Conservation (phyloP, 2,329 filamentous ascomycete genomes). For the Aspergillus terreus region DNA sequence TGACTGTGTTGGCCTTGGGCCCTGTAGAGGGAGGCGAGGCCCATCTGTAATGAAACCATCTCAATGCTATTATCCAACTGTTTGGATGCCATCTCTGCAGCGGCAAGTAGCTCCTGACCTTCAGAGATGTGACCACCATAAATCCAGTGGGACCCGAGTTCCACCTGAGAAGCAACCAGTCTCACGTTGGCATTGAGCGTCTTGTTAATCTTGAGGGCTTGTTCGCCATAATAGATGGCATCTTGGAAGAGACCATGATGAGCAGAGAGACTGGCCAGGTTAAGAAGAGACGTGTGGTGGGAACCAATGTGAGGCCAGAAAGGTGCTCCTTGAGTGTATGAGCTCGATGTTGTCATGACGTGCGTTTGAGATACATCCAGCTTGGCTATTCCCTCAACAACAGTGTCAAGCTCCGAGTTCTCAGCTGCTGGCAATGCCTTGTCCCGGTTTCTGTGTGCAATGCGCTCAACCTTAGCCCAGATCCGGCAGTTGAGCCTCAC, state of each 20-base stretch:
- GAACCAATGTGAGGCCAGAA: slow-evolving; percentile 78
- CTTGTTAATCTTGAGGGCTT: slow-evolving; percentile 72
- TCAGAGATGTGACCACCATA: slow-evolving; percentile 49
- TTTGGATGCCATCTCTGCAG: slow-evolving; percentile 54
- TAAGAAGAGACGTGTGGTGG: slow-evolving; percentile 66
- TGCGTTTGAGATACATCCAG: slow-evolving; percentile 35
- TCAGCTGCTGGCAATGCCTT: slow-evolving; percentile 18
- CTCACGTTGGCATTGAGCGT: slow-evolving; percentile 61
- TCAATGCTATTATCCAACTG: slow-evolving; percentile 50
- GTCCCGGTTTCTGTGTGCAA: slow-evolving; percentile 33
- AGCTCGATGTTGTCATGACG: slow-evolving; percentile 39
- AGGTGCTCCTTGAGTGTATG: slow-evolving; percentile 56
- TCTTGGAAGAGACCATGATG: slow-evolving; percentile 85
- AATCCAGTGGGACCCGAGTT: slow-evolving; percentile 48
- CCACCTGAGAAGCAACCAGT: slow-evolving; percentile 44
- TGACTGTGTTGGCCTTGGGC: slow-evolving; percentile 45
- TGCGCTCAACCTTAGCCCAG: slow-evolving; percentile 50
- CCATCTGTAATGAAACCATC: slow-evolving; percentile 47
- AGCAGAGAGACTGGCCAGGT: slow-evolving; percentile 73
- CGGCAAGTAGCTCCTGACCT: slow-evolving; percentile 54
- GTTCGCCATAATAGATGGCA: slow-evolving; percentile 81
- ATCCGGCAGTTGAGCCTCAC: slow-evolving; percentile 49
- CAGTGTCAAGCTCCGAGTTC: slow-evolving; percentile 31
- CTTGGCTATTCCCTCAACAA: slow-evolving; percentile 38
- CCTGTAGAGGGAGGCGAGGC: slow-evolving; percentile 45